Conservation (phyloP, 805 yeast genomes). For the Metschnikowia anglica region DNA sequence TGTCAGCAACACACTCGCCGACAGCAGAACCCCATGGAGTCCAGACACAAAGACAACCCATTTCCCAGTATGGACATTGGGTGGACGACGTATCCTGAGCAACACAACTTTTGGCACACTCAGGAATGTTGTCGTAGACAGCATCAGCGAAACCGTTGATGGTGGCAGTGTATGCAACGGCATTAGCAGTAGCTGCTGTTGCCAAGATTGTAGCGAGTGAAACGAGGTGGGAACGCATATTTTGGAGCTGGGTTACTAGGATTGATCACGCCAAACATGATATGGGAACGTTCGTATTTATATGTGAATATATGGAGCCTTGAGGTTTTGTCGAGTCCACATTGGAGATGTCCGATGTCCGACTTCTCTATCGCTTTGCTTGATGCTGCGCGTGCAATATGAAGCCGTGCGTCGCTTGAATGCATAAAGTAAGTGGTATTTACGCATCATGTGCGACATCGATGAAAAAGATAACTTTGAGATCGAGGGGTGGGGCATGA, state of each 20-base stretch:
- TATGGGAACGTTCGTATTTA: neutral
- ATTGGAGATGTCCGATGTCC: too few relatives aligned
- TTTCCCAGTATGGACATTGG: constrained; percentile 19
- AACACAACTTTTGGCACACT: constrained; percentile 17
- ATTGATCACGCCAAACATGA: too few relatives aligned
- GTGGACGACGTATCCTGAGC: constrained; percentile 8
- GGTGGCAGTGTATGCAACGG: constrained; percentile 13
- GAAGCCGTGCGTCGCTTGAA: neutral
- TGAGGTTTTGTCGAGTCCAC: too few relatives aligned
- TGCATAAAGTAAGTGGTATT: neutral
- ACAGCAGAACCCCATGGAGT: constrained; percentile 11
- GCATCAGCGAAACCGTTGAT: constrained; percentile 19
- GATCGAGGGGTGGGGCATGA: neutral
- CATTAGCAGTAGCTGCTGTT: constrained; percentile 7
- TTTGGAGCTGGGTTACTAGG: neutral
- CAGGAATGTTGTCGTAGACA: constrained; percentile 11
- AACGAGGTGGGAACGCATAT: constrained; percentile 10
- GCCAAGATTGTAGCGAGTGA: constrained; percentile 13
- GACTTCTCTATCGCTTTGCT: neutral
- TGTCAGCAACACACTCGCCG: constrained; percentile 15
- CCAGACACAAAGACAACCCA: constrained; percentile 19
- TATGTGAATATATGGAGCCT: too few relatives aligned
- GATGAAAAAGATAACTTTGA: constrained; percentile 11
- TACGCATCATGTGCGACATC: constrained; percentile 6
- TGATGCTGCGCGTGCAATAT: neutral